A percentile compares a stretch with the other conserved stretches of the same genome.
These are phyloP conservation scores for Hyphodiscus hymeniophilus DNA, from an alignment of 495 filamentous ascomycete genomes.

Conservation along the genomic window DNA sequence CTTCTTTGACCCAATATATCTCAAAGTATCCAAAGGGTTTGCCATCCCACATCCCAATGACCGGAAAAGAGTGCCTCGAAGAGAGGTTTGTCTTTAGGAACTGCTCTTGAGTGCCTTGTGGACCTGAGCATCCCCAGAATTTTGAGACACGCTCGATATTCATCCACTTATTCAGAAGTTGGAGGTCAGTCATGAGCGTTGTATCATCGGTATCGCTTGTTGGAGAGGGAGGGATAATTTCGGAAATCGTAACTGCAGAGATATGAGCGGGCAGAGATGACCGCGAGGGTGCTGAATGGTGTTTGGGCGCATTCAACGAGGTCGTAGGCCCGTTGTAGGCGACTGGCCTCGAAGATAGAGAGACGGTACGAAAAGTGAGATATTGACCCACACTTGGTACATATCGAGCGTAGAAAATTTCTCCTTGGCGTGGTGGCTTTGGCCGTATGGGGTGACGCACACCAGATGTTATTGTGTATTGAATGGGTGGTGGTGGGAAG, in stretches of 20 bases:
- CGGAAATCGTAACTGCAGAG: conserved; percentile 19
- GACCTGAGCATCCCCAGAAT: conserved; percentile 71
- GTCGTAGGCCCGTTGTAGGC: conserved; percentile 45
- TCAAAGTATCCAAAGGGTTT: conserved; percentile 97
- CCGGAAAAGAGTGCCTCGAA: conserved; percentile 73
- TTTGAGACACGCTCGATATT: conserved; percentile 73
- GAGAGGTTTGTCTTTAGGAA: conserved; percentile 61
- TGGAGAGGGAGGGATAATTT: conserved; percentile 12
- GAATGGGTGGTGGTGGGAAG: conserved; percentile 73
- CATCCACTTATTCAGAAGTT: conserved; percentile 85
- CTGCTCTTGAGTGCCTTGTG: conserved; percentile 49
- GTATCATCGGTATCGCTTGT: conserved; percentile 25
- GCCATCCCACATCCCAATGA: conserved; percentile 89
- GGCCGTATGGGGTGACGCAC: conserved; percentile 82
- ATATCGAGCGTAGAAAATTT: conserved; percentile 83
- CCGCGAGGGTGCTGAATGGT: conserved; percentile 14
- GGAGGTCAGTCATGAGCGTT: conserved; percentile 51
- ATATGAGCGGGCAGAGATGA: conserved; percentile 25
- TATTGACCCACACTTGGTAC: conserved; percentile 76
- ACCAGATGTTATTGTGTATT: conserved; percentile 71
- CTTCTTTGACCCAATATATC: conserved; percentile 98
- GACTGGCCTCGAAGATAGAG: conserved; percentile 43
- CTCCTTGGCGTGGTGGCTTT: conserved; percentile 80
- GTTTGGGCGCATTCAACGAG: conserved; percentile 11
- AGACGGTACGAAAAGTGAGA: conserved; percentile 79